Evolutionary conservation across 2,329 filamentous ascomycete genomes (phyloP).

Genomic region (Curvularia spicifera): DNA sequence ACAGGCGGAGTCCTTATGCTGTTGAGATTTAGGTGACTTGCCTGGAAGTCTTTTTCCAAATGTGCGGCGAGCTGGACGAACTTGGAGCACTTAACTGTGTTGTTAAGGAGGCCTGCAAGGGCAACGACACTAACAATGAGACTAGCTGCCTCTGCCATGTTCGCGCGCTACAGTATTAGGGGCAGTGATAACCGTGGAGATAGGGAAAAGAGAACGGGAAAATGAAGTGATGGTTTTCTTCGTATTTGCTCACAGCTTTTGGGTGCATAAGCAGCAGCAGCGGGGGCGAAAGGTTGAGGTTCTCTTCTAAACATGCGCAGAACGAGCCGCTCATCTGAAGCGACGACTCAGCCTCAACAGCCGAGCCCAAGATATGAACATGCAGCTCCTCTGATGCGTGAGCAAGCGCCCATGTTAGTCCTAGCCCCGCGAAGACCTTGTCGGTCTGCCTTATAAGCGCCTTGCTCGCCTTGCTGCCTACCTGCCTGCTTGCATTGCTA

Average conservation of each 20-base stretch:
- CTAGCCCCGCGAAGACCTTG: too few relatives aligned
- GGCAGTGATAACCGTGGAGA: not conserved
- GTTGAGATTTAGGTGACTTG: slow-evolving; percentile 38
- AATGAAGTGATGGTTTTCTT: not conserved
- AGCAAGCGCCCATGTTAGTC: too few relatives aligned
- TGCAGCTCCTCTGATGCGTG: too few relatives aligned
- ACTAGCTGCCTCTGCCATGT: slow-evolving; percentile 24
- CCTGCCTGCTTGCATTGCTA: too few relatives aligned
- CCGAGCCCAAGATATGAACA: too few relatives aligned
- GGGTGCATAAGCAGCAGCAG: not conserved
- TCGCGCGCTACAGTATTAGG: not conserved
- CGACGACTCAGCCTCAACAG: not conserved
- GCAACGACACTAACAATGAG: slow-evolving; percentile 27
- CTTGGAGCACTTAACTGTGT: slow-evolving; percentile 33
- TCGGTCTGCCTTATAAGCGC: too few relatives aligned
- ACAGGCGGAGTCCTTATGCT: slow-evolving; percentile 36
- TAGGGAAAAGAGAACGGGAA: not conserved
- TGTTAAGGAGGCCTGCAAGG: slow-evolving; percentile 29
- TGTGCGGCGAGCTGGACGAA: slow-evolving; percentile 25
- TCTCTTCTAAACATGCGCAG: not conserved
- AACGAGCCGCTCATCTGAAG: not conserved
- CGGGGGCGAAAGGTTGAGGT: not conserved
- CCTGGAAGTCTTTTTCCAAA: slow-evolving; percentile 17
- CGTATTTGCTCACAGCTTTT: not conserved
- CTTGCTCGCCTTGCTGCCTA: too few relatives aligned